Percentiles rank a stretch among this genome's conserved stretches.
Evolutionary conservation across 2,329 filamentous ascomycete species (phyloP).

Genomic region (Aspergillus chevalieri): DNA sequence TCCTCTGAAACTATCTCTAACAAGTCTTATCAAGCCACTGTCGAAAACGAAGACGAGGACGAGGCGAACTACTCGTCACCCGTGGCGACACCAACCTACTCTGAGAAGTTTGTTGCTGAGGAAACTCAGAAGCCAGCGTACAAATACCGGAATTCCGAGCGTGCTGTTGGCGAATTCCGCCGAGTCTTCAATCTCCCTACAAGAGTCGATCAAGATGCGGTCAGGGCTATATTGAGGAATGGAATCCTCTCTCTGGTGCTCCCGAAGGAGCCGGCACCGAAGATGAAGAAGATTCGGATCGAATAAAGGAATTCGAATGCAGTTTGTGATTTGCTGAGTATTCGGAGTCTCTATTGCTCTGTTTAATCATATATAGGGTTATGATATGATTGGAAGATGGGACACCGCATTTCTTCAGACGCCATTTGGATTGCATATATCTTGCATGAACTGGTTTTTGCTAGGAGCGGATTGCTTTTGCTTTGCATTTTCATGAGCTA

Average conservation of each 20-base stretch:
- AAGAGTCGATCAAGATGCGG: slow-evolving; percentile 52
- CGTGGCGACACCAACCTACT: slow-evolving; percentile 7
- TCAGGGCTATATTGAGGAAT: slow-evolving; percentile 54
- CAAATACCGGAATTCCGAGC: slow-evolving; percentile 54
- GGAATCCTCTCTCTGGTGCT: slow-evolving; percentile 52
- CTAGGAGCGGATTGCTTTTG: background rate
- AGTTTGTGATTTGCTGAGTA: background rate
- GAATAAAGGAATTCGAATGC: slow-evolving; percentile 5
- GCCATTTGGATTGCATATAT: background rate
- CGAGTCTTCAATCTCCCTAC: slow-evolving; percentile 52
- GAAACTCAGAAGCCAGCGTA: slow-evolving; percentile 15
- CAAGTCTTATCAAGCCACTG: slow-evolving; percentile 42
- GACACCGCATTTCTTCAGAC: background rate
- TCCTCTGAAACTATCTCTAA: slow-evolving; percentile 16
- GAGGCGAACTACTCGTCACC: slow-evolving; percentile 18
- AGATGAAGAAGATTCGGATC: slow-evolving; percentile 49
- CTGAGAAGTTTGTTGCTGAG: slow-evolving; percentile 18
- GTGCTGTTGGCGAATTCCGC: slow-evolving; percentile 52
- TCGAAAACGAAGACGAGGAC: slow-evolving; percentile 54
- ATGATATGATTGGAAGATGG: background rate
- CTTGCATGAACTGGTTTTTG: background rate
- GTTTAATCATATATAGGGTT: background rate
- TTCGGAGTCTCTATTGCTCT: background rate
- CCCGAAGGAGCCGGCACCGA: slow-evolving; percentile 48
- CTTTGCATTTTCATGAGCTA: background rate